Conservation (phyloP, 805 yeast species). For the Yamadazyma phyllophila region DNA sequence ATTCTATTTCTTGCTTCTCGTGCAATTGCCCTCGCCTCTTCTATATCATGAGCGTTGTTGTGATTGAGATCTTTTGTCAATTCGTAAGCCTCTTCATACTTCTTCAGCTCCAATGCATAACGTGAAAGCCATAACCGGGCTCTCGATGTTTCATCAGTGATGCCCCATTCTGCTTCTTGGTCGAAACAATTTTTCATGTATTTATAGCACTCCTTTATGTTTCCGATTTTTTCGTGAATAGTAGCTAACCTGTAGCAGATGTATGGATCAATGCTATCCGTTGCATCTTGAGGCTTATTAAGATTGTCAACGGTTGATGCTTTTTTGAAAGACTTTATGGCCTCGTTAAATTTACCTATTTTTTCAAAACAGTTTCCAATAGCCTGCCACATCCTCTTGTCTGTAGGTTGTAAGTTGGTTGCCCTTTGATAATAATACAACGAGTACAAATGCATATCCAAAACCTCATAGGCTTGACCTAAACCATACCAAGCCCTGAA, state of each 20-base stretch:
- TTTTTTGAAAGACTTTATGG: slow-evolving; percentile 77
- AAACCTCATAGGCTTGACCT: slow-evolving; percentile 96
- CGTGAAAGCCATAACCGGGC: slow-evolving; percentile 88
- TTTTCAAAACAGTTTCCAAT: slow-evolving; percentile 86
- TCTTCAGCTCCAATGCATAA: slow-evolving; percentile 52
- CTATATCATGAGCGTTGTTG: slow-evolving; percentile 82
- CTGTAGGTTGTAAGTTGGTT: slow-evolving; percentile 81
- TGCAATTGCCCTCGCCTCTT: slow-evolving; percentile 83
- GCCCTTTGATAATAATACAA: slow-evolving; percentile 91
- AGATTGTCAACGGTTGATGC: slow-evolving; percentile 55
- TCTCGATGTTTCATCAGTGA: slow-evolving; percentile 69
- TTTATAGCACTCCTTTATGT: slow-evolving; percentile 49
- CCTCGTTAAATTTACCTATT: slow-evolving; percentile 64
- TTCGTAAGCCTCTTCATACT: slow-evolving; percentile 66
- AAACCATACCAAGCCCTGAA: slow-evolving; percentile 98
- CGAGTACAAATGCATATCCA: slow-evolving; percentile 92
- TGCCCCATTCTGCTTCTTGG: slow-evolving; percentile 61
- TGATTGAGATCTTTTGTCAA: slow-evolving; percentile 65
- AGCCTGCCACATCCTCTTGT: slow-evolving; percentile 95
- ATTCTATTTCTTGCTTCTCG: slow-evolving; percentile 68
- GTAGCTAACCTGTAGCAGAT: slow-evolving; percentile 67
- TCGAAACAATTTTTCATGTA: slow-evolving; percentile 70
- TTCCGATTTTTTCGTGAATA: slow-evolving; percentile 57
- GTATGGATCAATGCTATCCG: slow-evolving; percentile 34
- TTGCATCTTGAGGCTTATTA: slow-evolving; percentile 14